phyloP scores from a whole-genome alignment of 768 basidiomycete species.

The Rhizopogon vinicolor region DNA sequence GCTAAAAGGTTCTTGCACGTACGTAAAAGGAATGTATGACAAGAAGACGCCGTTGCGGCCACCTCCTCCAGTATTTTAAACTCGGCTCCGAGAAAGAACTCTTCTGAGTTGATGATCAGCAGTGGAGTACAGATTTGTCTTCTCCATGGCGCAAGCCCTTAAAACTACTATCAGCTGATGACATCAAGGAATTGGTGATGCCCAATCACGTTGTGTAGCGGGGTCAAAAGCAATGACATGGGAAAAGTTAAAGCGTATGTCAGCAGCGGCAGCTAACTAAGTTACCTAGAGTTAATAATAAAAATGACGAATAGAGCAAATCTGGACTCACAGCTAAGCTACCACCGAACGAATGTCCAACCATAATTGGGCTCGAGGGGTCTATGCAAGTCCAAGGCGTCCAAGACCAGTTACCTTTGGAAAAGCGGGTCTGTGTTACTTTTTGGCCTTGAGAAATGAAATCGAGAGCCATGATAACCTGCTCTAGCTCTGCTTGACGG shows the following conservation, averaged over 20 bases:
- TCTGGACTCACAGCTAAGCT: conserved; percentile 20
- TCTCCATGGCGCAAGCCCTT: conserved; percentile 25
- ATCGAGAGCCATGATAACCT: conserved; percentile 21
- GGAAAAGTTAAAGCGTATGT: conserved; percentile 18
- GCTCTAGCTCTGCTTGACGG: conserved; percentile 34
- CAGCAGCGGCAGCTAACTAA: conserved; percentile 22
- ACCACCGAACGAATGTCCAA: conserved; percentile 30
- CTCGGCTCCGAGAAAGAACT: conserved; percentile 33
- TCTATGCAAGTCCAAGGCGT: conserved; percentile 15
- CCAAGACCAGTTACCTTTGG: conserved; percentile 9
- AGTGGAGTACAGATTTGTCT: conserved; percentile 24
- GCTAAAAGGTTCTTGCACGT: background rate
- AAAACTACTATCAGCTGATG: conserved; percentile 12
- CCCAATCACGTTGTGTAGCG: conserved; percentile 16
- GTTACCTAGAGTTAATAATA: background rate
- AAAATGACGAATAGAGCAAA: background rate
- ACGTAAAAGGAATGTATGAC: conserved; percentile 8
- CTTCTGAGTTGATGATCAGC: conserved; percentile 38
- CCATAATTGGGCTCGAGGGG: conserved; percentile 18
- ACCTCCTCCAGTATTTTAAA: conserved; percentile 29
- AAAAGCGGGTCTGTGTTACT: background rate
- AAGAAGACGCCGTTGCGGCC: conserved; percentile 8
- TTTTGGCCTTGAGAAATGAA: conserved; percentile 5
- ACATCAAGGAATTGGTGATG: conserved; percentile 24
- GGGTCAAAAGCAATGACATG: conserved; percentile 25